phyloP scores from a whole-genome alignment of 352 stramenopile species.

The Peronosclerospora sorghi region DNA sequence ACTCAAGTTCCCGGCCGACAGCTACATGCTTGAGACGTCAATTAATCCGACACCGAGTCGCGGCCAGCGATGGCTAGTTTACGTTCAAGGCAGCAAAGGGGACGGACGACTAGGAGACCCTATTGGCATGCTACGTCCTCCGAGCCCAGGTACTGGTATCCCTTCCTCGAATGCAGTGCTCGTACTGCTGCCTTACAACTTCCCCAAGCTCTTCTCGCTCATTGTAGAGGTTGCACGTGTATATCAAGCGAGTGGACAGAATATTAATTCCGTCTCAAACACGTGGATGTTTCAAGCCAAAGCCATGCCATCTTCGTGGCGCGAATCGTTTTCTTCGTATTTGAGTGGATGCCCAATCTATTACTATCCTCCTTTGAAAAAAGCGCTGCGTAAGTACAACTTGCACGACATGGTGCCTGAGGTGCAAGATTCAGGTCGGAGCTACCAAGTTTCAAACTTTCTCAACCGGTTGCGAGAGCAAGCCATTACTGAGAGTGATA shows the following conservation, averaged over 20 bases:
- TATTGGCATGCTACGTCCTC: conserved; percentile 59
- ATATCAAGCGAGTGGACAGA: conserved; percentile 72
- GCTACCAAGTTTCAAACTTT: conserved; percentile 75
- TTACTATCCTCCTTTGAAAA: conserved; percentile 75
- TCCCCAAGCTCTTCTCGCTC: conserved; percentile 66
- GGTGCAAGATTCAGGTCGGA: conserved; percentile 66
- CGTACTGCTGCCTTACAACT: conserved; percentile 83
- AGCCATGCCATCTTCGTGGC: conserved; percentile 78
- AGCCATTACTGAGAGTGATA: conserved; percentile 62
- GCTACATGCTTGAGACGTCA: conserved; percentile 49
- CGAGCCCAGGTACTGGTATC: conserved; percentile 15
- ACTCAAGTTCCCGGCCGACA: conserved; percentile 79
- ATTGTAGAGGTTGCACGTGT: conserved; percentile 74
- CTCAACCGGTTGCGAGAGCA: conserved; percentile 67
- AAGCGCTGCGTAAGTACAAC: conserved; percentile 80
- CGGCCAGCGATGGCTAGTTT: conserved; percentile 77
- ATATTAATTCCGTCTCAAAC: conserved; percentile 44
- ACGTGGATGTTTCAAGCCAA: conserved; percentile 83
- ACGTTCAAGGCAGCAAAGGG: conserved; percentile 68
- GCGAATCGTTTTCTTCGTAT: conserved; percentile 74
- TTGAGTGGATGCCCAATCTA: conserved; percentile 68
- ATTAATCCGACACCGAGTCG: conserved; percentile 51
- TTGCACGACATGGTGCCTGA: conserved; percentile 81
- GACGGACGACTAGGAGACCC: conserved; percentile 69
- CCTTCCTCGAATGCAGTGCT: conserved; percentile 39